Evolutionary conservation across 2,329 filamentous ascomycete genomes (phyloP), one percentile per base, ranked within the genome.

Genomic region (Cladosporium sp.): DNA sequence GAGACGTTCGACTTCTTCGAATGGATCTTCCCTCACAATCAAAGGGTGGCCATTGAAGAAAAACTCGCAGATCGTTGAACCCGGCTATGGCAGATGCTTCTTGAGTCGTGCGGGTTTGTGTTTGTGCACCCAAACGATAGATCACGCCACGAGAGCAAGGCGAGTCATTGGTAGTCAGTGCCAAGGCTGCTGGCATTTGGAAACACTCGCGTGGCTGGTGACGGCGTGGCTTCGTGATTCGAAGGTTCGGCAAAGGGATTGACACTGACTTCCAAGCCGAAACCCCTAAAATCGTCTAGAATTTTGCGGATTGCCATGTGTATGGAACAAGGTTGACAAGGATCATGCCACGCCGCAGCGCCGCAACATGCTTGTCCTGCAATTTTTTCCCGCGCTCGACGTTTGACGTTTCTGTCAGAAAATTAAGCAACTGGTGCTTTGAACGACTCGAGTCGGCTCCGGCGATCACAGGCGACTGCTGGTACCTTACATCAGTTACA

Each of bases 111-210:
- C n/a, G n/a, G n/a, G n/a, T n/a, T n/a, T n/a, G 48, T 18, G 16
- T 36, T 10, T 8, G 39, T 21, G 8, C 14, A 11, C 25, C 43
- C 43, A 25, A 53, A 36, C 21, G 58, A 51, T 61, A 61, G 58
- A 36, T 63, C 60, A 54, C 49, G 60, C 60, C 60, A 63, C 60
- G 60, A 56, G 49, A n/a, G 28, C 25, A n/a, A 23, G 23, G 32
- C 60, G 60, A 63, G 60, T 63, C 60, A 63, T 14, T 8, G 36
- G 23, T 5, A 58, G 16, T 3, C 16, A 4, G 16, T 25, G 56
- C 56, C 56, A 58, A 43, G 32, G 21, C 54, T 18, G 21, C 18
- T 36, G 59, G 28, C 28, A 30, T 63, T 63, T 53, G 49, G 34
- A 18, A 21, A 28, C n/a, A 26, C 49, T 63, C 60, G 60, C 60